Evolutionary conservation across 1,139 yeast genomes (phyloP).

Genomic region (Geotrichum aggregatum): DNA sequence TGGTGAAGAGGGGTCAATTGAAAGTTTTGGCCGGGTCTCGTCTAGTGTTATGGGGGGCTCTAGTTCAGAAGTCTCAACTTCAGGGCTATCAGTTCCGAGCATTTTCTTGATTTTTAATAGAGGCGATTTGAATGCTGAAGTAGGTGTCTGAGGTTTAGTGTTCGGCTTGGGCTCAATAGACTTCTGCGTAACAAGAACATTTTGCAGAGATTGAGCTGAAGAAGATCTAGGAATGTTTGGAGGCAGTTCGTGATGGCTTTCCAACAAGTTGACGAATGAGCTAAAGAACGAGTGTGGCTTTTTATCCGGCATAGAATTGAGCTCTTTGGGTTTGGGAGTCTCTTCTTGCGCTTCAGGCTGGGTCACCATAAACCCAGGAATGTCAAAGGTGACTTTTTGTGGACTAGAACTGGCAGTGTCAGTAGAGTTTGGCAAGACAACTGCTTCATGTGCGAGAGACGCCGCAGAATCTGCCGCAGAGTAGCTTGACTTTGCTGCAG

Average conservation of each 20-base stretch:
- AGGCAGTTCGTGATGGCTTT: conserved; percentile 7
- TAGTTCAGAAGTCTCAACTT: conserved; percentile 6
- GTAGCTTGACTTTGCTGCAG: not conserved
- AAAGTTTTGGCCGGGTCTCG: not conserved
- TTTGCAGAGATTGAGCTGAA: conserved; percentile 11
- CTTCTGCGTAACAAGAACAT: conserved; percentile 1
- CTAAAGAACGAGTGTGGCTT: conserved; percentile 14
- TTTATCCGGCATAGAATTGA: not conserved
- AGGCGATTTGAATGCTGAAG: conserved; percentile 21
- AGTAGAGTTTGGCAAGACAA: conserved; percentile 3
- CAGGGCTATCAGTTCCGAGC: conserved; percentile 21
- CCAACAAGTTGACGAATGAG: conserved; percentile 13
- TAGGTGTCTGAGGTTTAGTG: not conserved
- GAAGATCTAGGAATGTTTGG: conserved; percentile 10
- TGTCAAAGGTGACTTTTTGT: conserved; percentile 14
- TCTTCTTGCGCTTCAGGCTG: conserved; percentile 6
- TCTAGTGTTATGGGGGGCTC: conserved; percentile 1
- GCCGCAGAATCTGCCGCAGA: not conserved
- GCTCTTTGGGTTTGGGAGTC: not conserved
- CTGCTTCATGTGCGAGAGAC: not conserved
- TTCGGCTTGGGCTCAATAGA: not conserved
- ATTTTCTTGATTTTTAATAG: conserved; percentile 23
- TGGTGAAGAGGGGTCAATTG: not conserved
- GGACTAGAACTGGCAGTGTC: conserved; percentile 8
- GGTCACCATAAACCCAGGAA: conserved; percentile 14